Percentiles rank a stretch among this genome's conserved stretches.
Evolutionary conservation across 768 basidiomycete genomes (phyloP).

Genomic region (Suillus weaverae): DNA sequence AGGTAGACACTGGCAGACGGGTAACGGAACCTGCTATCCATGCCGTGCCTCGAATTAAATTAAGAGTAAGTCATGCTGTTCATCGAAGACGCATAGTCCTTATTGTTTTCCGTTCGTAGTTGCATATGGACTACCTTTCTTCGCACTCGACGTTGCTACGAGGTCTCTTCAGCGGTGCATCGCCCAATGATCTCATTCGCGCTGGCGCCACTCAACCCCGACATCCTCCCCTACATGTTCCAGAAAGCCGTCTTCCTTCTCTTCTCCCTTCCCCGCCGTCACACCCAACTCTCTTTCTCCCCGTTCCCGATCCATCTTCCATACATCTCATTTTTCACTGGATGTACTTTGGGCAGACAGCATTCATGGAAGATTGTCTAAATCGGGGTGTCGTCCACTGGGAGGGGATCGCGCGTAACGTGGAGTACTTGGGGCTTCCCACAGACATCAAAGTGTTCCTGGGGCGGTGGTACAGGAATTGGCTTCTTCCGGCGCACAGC

Average conservation of each 20-base stretch:
- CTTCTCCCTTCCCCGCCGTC: conserved; percentile 60
- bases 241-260: conserved; percentile 58
- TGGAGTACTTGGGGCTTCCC: conserved; percentile 81
- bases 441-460: conserved; percentile 77
- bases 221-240: conserved; percentile 37
- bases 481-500: conserved; percentile 44
- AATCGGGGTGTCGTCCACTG: conserved; percentile 66
- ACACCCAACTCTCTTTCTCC: conserved; percentile 71
- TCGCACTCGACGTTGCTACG: conserved; percentile 77
- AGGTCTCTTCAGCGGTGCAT: conserved; percentile 67
- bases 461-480: conserved; percentile 70
- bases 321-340: conserved; percentile 74
- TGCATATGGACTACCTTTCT: conserved; percentile 82
- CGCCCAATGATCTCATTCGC: conserved; percentile 57
- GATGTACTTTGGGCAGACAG: conserved; percentile 78
- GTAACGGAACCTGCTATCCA: conserved; percentile 53
- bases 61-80: conserved; percentile 52
- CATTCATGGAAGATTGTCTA: conserved; percentile 66
- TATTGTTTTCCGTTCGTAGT: conserved; percentile 37
- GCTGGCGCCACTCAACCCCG: conserved; percentile 25
- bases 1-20: conserved; percentile 46
- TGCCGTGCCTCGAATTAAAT: conserved; percentile 54
- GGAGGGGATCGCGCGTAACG: conserved; percentile 88
- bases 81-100: conserved; percentile 6
- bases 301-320: conserved; percentile 71